Conservation (phyloP, 1,139 yeast genomes). For the Pichiaceae sp. region DNA sequence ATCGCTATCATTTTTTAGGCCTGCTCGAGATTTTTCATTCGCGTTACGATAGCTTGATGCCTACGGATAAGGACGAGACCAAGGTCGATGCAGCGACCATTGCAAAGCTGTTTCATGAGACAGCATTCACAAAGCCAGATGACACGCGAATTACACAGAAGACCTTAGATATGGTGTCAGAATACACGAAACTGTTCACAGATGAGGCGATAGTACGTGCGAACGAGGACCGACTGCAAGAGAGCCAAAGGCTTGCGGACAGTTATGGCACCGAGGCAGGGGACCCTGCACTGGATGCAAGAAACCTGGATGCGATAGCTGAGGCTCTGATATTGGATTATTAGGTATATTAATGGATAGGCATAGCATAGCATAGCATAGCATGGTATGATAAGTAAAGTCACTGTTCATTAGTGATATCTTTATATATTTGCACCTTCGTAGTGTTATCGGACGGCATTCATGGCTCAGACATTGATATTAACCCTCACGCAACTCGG, state of each 20-base stretch:
- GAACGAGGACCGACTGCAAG: conserved; percentile 38
- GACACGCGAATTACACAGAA: conserved; percentile 42
- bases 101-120: conserved; percentile 46
- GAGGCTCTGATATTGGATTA: conserved; percentile 53
- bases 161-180: conserved; percentile 42
- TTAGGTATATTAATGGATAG: conserved; percentile 2
- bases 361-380: background rate
- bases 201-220: conserved; percentile 59
- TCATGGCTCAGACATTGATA: too few relatives aligned
- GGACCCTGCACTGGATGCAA: conserved; percentile 32
- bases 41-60: too few relatives aligned
- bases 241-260: conserved; percentile 8
- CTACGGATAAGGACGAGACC: conserved; percentile 7
- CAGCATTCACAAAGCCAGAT: conserved; percentile 33
- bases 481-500: conserved; percentile 1
- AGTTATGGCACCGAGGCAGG: conserved; percentile 18
- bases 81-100: conserved; percentile 36
- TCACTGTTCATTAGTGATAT: too few relatives aligned
- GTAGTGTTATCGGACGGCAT: too few relatives aligned
- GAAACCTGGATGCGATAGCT: conserved; percentile 45
- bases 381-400: background rate
- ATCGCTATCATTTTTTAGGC: too few relatives aligned
- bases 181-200: conserved; percentile 52
- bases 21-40: too few relatives aligned
- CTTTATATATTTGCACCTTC: too few relatives aligned